Evolutionary conservation across 1,139 yeast species (phyloP), one percentile per base, ranked within the genome.

Genomic region (Diutina rugosa): DNA sequence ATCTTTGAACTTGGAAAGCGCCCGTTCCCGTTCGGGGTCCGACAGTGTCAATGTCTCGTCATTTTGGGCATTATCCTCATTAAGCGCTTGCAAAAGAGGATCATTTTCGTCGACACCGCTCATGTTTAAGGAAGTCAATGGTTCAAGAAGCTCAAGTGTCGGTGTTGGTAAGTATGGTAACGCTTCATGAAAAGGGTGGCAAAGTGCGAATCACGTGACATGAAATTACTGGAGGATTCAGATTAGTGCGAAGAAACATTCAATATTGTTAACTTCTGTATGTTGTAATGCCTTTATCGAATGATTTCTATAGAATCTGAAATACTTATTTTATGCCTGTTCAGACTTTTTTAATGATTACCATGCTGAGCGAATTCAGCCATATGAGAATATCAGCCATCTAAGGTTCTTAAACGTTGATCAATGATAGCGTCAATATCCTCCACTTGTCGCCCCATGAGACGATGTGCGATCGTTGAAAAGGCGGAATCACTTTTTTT

Each of bases 21-120:
- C 96, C 63, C 84, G 80, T 61, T 85, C 87, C 64, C 96, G 82
- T 64, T 90, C 96, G 49, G 82, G 84, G 62, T 85, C 91, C 49
- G 72, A 79, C 3, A 81, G 79, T 46, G 59, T 58, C 32, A 57
- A 56, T 26, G 58, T 56, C 5, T 56, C 57, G 3, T 60, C 58
- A 44, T 56, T 56, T 38, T 57, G 57, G 44, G 56, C 52, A n/a
- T 57, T 21, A 18, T 46, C 49, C 32, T 26, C 46, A n/a, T 55
- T 41, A 48, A 85, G 77, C n/a, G 88, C 90, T 46, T 84, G 82
- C 70, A 85, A 77, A 63, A 85, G 81, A 26, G 91, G 90, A 65
- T 85, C 91, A 66, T 80, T 78, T 66, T 84, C 90, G 67, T 81
- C 76, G 12, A 49, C 28, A 12, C 53, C 53, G 18, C 53, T 49